Conservation (phyloP, 768 basidiomycete genomes). For the Tulasnella sp. region DNA sequence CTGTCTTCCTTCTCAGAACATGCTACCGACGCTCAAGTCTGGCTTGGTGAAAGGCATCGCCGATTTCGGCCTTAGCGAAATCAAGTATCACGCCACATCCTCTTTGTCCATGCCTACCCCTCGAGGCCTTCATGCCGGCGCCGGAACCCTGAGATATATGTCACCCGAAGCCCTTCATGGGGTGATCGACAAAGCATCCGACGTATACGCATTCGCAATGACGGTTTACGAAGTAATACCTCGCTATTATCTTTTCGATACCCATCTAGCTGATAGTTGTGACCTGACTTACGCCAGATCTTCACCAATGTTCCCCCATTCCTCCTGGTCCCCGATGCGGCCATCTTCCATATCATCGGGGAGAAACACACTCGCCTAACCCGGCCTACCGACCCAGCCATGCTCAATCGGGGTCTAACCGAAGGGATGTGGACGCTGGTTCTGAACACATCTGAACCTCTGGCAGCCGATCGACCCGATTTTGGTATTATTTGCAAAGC, state of each 20-base stretch:
- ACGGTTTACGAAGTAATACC: not conserved
- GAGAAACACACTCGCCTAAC: not conserved
- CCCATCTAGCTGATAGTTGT: too few species aligned
- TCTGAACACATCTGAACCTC: not conserved
- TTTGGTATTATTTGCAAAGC: not conserved
- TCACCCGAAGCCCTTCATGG: not conserved
- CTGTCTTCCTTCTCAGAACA: too few species aligned
- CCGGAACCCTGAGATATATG: conserved; percentile 1
- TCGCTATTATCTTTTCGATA: too few species aligned
- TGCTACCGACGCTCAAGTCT: too few species aligned
- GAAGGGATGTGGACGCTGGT: not conserved
- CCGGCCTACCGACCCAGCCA: not conserved
- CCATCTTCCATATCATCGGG: not conserved
- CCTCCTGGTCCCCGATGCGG: not conserved
- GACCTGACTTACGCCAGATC: not conserved
- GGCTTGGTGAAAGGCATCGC: conserved; percentile 5
- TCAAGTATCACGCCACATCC: not conserved
- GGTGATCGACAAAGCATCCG: not conserved
- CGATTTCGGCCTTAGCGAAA: conserved; percentile 2
- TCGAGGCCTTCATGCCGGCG: not conserved
- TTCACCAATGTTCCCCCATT: not conserved
- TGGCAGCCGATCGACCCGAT: not conserved
- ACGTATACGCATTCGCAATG: conserved; percentile 1
- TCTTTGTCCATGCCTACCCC: too few species aligned
- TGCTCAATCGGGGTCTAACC: not conserved